Evolutionary conservation across 108 stramenopile species (phyloP), one percentile per base, ranked within the genome.

Genomic region (Nannochloropsis oceanica): DNA sequence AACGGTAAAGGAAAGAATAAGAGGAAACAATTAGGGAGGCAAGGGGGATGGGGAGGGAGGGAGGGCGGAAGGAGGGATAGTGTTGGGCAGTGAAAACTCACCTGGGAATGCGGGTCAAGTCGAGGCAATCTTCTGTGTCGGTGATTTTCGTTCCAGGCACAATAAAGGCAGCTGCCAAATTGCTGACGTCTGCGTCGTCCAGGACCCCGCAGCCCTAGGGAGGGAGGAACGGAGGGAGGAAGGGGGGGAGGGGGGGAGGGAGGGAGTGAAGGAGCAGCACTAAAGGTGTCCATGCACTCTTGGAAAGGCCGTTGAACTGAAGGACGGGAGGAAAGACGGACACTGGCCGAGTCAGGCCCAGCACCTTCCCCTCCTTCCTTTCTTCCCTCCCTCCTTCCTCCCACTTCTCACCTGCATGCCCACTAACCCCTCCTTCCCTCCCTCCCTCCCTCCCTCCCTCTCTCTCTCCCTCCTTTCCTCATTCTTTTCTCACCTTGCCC

Each of bases 321-420:
- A 73, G n/a, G 59, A 9, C 22, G 59, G 59, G 10, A 2, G 59
- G 59, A 73, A 73, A 10, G 59, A 73, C 22, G 9, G 59, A 73
- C 7, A 10, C 0, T 9, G 59, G 59, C 59, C 22, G 0, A n/a
- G 2, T 73, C 22, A 7, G 59, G 59, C 59, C 59, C 2, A 73
- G 5, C 22, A 18, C 59, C 59, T 73, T 73, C n/a, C 0, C n/a
- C 59, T 73, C n/a, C 59, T 10, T 73, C 59, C 59, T 73, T 73
- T 73, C 59, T 10, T 73, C 59, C 59, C 10, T n/a, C 59, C n/a
- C n/a, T 10, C 2, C n/a, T 8, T 13, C 46, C 46, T 50, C 46
- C 46, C 27, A 12, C 26, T 79, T 18, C 84, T 83, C 82, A 87
- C 82, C 79, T 87, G 83, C 20, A 87, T 86, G 20, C 18, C 73